phyloP scores from a whole-genome alignment of 2,329 filamentous ascomycete species.

The Aspergillus ibericus region DNA sequence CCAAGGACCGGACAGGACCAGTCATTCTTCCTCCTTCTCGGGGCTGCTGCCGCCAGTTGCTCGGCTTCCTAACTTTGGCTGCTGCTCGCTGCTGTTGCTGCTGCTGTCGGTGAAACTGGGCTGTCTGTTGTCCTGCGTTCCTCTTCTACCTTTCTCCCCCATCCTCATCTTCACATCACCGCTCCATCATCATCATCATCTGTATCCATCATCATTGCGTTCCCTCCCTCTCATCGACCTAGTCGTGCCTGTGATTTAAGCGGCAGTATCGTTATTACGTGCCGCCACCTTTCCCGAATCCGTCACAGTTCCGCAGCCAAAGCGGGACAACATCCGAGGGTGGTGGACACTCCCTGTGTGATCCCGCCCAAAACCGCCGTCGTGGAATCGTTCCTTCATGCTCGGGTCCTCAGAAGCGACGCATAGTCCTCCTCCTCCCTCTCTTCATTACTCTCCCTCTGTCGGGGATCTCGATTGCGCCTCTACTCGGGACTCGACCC shows the following conservation, averaged over 20 bases:
- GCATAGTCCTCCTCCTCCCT: constrained; percentile 45
- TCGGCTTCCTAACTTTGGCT: background rate
- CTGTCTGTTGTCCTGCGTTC: background rate
- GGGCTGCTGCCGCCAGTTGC: background rate
- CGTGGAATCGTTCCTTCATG: constrained; percentile 45
- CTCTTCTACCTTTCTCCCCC: background rate
- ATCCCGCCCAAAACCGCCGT: constrained; percentile 35
- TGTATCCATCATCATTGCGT: background rate
- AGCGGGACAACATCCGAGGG: constrained; percentile 41
- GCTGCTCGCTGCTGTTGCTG: background rate
- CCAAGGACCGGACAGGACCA: background rate
- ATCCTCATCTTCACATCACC: background rate
- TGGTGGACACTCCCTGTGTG: constrained; percentile 32
- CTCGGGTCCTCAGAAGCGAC: constrained; percentile 52
- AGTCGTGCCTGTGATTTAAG: constrained; percentile 9
- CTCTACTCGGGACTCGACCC: constrained; percentile 52
- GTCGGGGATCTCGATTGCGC: constrained; percentile 49
- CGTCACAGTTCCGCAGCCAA: constrained; percentile 33
- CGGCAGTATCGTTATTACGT: constrained; percentile 17
- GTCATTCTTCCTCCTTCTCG: background rate
- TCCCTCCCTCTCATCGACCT: background rate
- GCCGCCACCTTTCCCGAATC: constrained; percentile 32
- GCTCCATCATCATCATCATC: background rate
- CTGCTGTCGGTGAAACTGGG: background rate
- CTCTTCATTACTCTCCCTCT: constrained; percentile 53